These are phyloP conservation scores for Podospora comata DNA, from an alignment of 495 filamentous ascomycete species.

Conservation along the genomic window DNA sequence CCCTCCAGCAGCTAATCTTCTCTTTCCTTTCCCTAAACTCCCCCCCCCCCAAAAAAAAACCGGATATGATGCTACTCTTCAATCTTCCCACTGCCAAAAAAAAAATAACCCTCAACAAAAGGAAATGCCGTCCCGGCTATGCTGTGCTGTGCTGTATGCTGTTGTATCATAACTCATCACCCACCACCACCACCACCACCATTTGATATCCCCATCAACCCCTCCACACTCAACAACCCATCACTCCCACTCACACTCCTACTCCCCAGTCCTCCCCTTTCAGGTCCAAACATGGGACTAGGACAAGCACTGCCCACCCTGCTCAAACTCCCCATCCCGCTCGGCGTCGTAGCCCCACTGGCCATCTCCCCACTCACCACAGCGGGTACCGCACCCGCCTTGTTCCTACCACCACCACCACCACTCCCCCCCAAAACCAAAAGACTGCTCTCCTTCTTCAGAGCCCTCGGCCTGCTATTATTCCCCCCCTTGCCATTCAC, in stretches of 20 bases:
- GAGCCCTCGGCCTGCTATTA: constrained; percentile 9
- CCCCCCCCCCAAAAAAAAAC: no score
- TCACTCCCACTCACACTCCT: neutral
- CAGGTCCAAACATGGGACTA: neutral
- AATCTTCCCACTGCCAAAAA: no score
- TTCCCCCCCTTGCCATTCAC: constrained; percentile 9
- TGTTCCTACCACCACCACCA: neutral
- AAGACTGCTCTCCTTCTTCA: neutral
- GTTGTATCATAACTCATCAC: neutral
- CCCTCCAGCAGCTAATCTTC: no score
- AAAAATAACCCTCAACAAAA: neutral
- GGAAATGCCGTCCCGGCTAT: neutral
- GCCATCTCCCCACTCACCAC: neutral
- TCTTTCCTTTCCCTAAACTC: no score
- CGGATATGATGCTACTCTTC: no score
- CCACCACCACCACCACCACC: neutral
- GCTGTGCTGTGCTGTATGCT: neutral
- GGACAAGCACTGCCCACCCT: neutral
- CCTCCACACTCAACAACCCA: neutral
- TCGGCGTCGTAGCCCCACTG: neutral
- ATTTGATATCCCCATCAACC: neutral
- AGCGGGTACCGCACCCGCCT: neutral
- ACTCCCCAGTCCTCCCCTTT: neutral
- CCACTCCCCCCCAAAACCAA: no score
- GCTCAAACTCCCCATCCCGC: neutral